These are phyloP conservation scores for Penicillium glabrum DNA, from an alignment of 2,329 filamentous ascomycete genomes.

Conservation along the genomic window DNA sequence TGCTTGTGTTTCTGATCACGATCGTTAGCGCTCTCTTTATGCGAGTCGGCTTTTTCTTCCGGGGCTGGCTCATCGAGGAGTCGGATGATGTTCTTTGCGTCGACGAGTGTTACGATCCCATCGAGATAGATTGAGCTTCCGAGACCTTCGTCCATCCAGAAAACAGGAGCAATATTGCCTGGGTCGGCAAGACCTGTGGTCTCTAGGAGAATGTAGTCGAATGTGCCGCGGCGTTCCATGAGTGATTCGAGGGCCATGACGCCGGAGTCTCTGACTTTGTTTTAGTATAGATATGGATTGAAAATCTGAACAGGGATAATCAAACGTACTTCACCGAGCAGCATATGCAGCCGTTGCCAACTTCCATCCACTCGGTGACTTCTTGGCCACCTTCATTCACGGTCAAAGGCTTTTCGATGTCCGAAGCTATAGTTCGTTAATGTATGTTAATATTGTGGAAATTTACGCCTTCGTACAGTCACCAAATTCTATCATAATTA, in stretches of 20 bases:
- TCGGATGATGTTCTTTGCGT: slow-evolving; percentile 86
- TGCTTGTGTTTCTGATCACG: slow-evolving; percentile 31
- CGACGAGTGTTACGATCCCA: slow-evolving; percentile 92
- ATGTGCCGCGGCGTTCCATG: slow-evolving; percentile 89
- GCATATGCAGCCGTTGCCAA: slow-evolving; percentile 96
- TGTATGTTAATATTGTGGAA: not conserved
- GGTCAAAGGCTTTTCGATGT: slow-evolving; percentile 94
- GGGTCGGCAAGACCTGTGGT: slow-evolving; percentile 95
- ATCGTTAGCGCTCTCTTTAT: slow-evolving; percentile 18
- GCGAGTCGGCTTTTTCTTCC: slow-evolving; percentile 49
- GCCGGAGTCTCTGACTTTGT: slow-evolving; percentile 69
- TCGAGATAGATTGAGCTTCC: slow-evolving; percentile 95
- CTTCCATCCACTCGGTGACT: slow-evolving; percentile 91
- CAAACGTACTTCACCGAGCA: slow-evolving; percentile 83
- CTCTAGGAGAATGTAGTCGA: slow-evolving; percentile 96
- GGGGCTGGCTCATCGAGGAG: slow-evolving; percentile 69
- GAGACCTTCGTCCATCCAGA: slow-evolving; percentile 96
- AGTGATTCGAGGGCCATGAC: slow-evolving; percentile 93
- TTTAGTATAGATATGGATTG: not conserved
- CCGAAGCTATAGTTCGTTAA: slow-evolving; percentile 60
- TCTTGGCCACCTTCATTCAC: slow-evolving; percentile 80
- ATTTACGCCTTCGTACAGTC: slow-evolving; percentile 59
- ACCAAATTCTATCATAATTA: slow-evolving; percentile 65
- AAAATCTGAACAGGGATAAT: not conserved
- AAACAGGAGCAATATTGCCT: slow-evolving; percentile 90